Conservation (phyloP, 371 early-diverging fungal species). For the Mortierella polycephala region DNA sequence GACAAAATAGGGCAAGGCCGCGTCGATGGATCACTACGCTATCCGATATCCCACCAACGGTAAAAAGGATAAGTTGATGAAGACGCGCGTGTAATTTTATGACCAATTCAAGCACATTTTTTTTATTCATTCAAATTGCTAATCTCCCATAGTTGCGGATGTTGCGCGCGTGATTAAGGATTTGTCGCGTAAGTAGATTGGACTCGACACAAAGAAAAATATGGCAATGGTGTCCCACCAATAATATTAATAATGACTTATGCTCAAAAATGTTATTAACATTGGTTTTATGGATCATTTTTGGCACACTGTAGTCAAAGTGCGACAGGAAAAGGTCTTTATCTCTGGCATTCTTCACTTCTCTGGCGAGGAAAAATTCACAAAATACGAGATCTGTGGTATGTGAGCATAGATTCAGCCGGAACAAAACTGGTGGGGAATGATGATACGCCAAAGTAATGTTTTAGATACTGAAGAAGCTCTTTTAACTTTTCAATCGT, state of each 20-base stretch:
- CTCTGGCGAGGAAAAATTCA: slow-evolving; percentile 68
- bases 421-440: too few relatives aligned
- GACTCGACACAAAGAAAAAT: too few relatives aligned
- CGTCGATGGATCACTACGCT: slow-evolving; percentile 76
- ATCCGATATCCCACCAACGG: slow-evolving; percentile 85
- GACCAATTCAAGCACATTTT: too few relatives aligned
- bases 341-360: slow-evolving; percentile 78
- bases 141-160: slow-evolving; percentile 62
- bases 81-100: neutral
- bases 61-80: slow-evolving; percentile 21
- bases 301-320: slow-evolving; percentile 43
- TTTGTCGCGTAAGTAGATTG: slow-evolving; percentile 56
- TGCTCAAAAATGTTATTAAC: neutral
- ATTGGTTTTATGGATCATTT: neutral
- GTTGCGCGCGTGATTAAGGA: slow-evolving; percentile 75
- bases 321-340: slow-evolving; percentile 56
- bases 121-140: neutral
- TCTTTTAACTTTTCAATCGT: too few relatives aligned
- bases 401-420: slow-evolving; percentile 20
- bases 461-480: too few relatives aligned
- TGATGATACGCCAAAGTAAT: too few relatives aligned
- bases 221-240: too few relatives aligned
- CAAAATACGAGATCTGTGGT: slow-evolving; percentile 86
- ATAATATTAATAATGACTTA: too few relatives aligned
- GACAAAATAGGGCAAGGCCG: slow-evolving; percentile 28